Evolutionary conservation across 2,329 filamentous ascomycete species (phyloP).

Genomic region (Pyrenochaeta sp.): DNA sequence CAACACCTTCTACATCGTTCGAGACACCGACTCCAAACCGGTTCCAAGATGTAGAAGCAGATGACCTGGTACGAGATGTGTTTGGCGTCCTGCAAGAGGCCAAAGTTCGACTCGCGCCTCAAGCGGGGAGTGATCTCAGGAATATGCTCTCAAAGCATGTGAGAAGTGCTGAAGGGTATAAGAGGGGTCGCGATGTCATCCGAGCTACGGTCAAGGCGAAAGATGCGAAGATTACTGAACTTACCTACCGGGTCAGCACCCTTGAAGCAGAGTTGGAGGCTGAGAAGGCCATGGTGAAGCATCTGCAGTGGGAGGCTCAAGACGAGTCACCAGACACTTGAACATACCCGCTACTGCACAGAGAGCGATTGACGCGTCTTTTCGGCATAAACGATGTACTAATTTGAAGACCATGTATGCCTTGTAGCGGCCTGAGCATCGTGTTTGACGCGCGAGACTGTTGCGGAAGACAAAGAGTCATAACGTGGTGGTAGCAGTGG

Average conservation of each 20-base stretch:
- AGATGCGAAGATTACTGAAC: slow-evolving; percentile 69
- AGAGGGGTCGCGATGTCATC: slow-evolving; percentile 71
- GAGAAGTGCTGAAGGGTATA: slow-evolving; percentile 67
- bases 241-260: slow-evolving; percentile 70
- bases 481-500: neutral
- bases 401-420: neutral
- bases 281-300: slow-evolving; percentile 54
- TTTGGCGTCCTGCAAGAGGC: slow-evolving; percentile 60
- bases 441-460: neutral
- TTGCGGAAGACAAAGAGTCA: neutral
- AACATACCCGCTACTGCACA: neutral
- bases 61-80: slow-evolving; percentile 52
- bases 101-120: slow-evolving; percentile 46
- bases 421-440: neutral
- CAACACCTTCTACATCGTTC: slow-evolving; percentile 29
- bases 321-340: slow-evolving; percentile 5
- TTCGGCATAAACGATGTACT: neutral
- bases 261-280: slow-evolving; percentile 66
- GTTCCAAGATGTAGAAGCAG: slow-evolving; percentile 31
- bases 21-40: slow-evolving; percentile 48
- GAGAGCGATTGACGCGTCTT: neutral
- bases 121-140: slow-evolving; percentile 27
- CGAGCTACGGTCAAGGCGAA: slow-evolving; percentile 69
- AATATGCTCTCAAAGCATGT: slow-evolving; percentile 57
- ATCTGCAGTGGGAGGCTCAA: slow-evolving; percentile 35